phyloP scores from a whole-genome alignment of 1,284 basidiomycete genomes.

The Microbotryum scabiosae region DNA sequence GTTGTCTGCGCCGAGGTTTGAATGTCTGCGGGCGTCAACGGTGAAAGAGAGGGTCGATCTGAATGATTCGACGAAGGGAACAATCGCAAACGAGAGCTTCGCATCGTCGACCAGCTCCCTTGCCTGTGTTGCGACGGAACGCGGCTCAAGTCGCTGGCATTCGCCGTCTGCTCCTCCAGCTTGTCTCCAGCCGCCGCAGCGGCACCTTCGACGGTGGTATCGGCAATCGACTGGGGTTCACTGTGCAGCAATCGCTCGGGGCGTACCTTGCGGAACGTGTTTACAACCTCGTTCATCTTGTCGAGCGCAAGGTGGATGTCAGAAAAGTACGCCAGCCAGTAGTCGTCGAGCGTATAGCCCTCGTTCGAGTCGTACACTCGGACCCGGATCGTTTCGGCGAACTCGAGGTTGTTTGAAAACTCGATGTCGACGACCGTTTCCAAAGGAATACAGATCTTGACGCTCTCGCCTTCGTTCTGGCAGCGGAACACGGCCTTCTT shows the following conservation, averaged over 20 bases:
- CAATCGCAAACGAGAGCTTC: too few species aligned
- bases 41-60: too few species aligned
- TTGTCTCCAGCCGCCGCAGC: constrained; percentile 39
- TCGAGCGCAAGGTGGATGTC: constrained; percentile 65
- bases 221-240: neutral
- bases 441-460: constrained; percentile 95
- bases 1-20: too few species aligned
- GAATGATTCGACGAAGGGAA: too few species aligned
- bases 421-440: constrained; percentile 81
- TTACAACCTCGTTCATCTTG: constrained; percentile 64
- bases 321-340: constrained; percentile 87
- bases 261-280: constrained; percentile 40
- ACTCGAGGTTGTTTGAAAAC: constrained; percentile 76
- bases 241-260: constrained; percentile 2
- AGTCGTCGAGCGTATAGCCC: constrained; percentile 69
- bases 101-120: too few species aligned
- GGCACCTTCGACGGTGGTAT: neutral
- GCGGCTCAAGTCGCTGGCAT: constrained; percentile 12
- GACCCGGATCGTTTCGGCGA: constrained; percentile 77
- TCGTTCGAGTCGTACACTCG: constrained; percentile 79
- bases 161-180: constrained; percentile 59
- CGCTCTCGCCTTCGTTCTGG: constrained; percentile 89
- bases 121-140: too few species aligned
- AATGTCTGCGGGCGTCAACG: too few species aligned
- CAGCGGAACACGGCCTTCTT: constrained; percentile 81